Conservation (phyloP, 257 asterid species). For the Craterostigma plantagineum region DNA sequence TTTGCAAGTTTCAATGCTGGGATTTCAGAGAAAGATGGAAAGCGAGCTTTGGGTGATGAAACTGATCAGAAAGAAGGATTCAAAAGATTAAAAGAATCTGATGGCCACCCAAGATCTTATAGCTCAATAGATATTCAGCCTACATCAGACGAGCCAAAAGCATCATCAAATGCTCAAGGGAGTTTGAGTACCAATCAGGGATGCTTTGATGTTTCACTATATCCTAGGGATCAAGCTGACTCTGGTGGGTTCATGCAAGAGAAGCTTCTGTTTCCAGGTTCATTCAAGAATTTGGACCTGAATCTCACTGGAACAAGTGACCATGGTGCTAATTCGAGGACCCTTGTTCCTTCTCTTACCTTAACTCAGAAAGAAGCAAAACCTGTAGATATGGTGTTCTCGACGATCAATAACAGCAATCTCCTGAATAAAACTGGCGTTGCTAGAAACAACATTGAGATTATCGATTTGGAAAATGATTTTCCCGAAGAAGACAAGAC, state of each 20-base stretch:
- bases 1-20: conserved; percentile 22
- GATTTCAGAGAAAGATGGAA: conserved; percentile 35
- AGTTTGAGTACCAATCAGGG: conserved; percentile 28
- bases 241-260: conserved; percentile 34
- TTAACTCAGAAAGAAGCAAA: conserved; percentile 22
- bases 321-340: conserved; percentile 21
- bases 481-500: conserved; percentile 39
- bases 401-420: conserved; percentile 30
- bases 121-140: conserved; percentile 25
- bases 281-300: no score
- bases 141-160: conserved; percentile 22
- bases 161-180: conserved; percentile 17
- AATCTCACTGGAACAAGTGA: no score
- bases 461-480: conserved; percentile 88
- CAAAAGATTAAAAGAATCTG: conserved; percentile 35
- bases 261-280: conserved; percentile 45
- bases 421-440: conserved; percentile 20
- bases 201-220: conserved; percentile 26
- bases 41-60: conserved; percentile 28
- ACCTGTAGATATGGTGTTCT: conserved; percentile 53
- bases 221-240: conserved; percentile 23
- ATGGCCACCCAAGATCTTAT: conserved; percentile 19
- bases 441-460: conserved; percentile 45
- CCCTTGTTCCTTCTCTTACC: conserved; percentile 20
- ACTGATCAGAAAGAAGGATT: conserved; percentile 22